Percentiles rank a stretch among this genome's conserved stretches.
Evolutionary conservation across 352 stramenopile species (phyloP).

Genomic region (Elongisporangium undulatum): DNA sequence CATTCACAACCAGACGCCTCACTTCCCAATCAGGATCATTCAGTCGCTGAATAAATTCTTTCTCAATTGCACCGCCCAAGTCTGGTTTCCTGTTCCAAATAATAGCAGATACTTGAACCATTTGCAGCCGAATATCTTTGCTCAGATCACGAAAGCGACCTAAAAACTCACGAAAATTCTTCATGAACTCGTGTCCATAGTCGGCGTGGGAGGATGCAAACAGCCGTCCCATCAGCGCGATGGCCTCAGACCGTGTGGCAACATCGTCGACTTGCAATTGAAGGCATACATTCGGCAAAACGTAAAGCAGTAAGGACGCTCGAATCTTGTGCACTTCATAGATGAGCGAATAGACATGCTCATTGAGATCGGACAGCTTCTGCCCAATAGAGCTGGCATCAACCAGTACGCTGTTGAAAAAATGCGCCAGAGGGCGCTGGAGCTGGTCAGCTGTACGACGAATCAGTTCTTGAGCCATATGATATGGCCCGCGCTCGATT

Average conservation of each 20-base stretch:
- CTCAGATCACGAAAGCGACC: slow-evolving; percentile 82
- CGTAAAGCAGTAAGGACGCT: slow-evolving; percentile 67
- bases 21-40: slow-evolving; percentile 85
- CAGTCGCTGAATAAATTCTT: slow-evolving; percentile 66
- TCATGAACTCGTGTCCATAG: slow-evolving; percentile 73
- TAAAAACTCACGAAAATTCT: slow-evolving; percentile 84
- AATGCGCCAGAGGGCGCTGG: slow-evolving; percentile 63
- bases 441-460: slow-evolving; percentile 59
- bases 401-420: slow-evolving; percentile 81
- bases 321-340: slow-evolving; percentile 82
- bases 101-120: slow-evolving; percentile 66
- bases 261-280: slow-evolving; percentile 87
- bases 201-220: slow-evolving; percentile 75
- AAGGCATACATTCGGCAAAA: slow-evolving; percentile 83
- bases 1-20: slow-evolving; percentile 65
- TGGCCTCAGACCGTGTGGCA: slow-evolving; percentile 67
- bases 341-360: slow-evolving; percentile 82
- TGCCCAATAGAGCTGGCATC: slow-evolving; percentile 29
- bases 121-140: slow-evolving; percentile 84
- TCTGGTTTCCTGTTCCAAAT: slow-evolving; percentile 75
- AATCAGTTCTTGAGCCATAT: slow-evolving; percentile 74
- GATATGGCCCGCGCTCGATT: slow-evolving; percentile 33
- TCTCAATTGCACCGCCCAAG: slow-evolving; percentile 50
- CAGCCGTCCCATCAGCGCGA: slow-evolving; percentile 71
- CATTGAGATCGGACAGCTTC: slow-evolving; percentile 56